Conservation (phyloP, 2,329 filamentous ascomycete species). For the Phaeophleospora eucalypticola region DNA sequence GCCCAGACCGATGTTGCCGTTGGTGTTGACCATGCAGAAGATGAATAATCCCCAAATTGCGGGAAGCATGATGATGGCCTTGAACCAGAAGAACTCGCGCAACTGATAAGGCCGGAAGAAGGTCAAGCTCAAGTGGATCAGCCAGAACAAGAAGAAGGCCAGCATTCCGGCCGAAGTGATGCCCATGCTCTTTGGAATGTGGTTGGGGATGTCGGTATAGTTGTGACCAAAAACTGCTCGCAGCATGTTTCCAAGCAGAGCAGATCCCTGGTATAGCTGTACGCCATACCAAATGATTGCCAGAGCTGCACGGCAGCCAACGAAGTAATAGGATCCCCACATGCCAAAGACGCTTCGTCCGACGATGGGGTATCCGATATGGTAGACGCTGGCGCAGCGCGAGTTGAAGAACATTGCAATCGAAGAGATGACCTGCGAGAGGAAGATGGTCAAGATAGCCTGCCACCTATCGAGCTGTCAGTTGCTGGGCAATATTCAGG, state of each 20-base stretch:
- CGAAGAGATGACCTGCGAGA: slow-evolving; percentile 41
- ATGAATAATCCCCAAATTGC: slow-evolving; percentile 35
- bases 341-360: slow-evolving; percentile 41
- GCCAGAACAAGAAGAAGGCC: slow-evolving; percentile 34
- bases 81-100: slow-evolving; percentile 45
- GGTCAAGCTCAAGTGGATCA: slow-evolving; percentile 34
- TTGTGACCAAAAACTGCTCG: slow-evolving; percentile 36
- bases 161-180: slow-evolving; percentile 34
- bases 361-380: slow-evolving; percentile 29
- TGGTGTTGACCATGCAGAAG: slow-evolving; percentile 35
- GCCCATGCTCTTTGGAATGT: slow-evolving; percentile 28
- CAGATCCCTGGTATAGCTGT: slow-evolving; percentile 23
- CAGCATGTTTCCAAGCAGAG: slow-evolving; percentile 26
- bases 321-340: slow-evolving; percentile 43
- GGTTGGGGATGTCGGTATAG: slow-evolving; percentile 35
- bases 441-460: slow-evolving; percentile 43
- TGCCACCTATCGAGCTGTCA: slow-evolving; percentile 31
- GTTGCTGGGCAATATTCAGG: no score
- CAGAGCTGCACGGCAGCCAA: slow-evolving; percentile 38
- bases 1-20: slow-evolving; percentile 25
- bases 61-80: slow-evolving; percentile 37
- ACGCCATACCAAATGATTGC: slow-evolving; percentile 40
- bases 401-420: slow-evolving; percentile 46
- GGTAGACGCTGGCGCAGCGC: slow-evolving; percentile 36
- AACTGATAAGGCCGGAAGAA: slow-evolving; percentile 45